phyloP scores from a whole-genome alignment of 441 rosid genomes.

The Adansonia madagascariensis region DNA sequence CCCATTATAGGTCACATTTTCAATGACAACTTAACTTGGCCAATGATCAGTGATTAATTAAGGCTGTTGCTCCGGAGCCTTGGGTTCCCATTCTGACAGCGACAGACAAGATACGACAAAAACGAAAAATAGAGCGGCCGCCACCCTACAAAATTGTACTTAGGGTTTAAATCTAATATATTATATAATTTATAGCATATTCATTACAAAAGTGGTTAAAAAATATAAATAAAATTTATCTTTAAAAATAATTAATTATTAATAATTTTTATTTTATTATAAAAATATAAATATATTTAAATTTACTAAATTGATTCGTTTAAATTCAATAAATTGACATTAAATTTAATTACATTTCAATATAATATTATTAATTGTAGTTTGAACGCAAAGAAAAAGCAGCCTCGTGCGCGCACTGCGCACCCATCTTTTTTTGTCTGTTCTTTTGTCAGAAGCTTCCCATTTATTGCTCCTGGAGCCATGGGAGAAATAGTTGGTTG shows the following conservation, averaged over 20 bases:
- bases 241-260: too few species aligned
- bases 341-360: neutral
- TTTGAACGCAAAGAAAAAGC: slow-evolving; percentile 21
- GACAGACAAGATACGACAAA: neutral
- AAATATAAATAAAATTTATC: too few species aligned
- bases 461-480: neutral
- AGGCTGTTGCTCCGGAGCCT: neutral
- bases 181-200: too few species aligned
- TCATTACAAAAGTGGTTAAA: too few species aligned
- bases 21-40: neutral
- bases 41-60: neutral
- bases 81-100: neutral
- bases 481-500: neutral
- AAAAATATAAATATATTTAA: too few species aligned
- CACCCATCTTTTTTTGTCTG: slow-evolving; percentile 8
- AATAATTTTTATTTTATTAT: too few species aligned
- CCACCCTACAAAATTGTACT: neutral
- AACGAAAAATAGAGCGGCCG: neutral
- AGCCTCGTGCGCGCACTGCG: slow-evolving; percentile 6
- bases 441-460: neutral
- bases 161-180: too few species aligned
- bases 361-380: neutral
- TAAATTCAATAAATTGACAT: too few species aligned
- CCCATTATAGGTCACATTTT: neutral
- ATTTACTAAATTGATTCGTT: too few species aligned